Conservation (phyloP, 257 asterid species). For the Hygrophila difformis region DNA sequence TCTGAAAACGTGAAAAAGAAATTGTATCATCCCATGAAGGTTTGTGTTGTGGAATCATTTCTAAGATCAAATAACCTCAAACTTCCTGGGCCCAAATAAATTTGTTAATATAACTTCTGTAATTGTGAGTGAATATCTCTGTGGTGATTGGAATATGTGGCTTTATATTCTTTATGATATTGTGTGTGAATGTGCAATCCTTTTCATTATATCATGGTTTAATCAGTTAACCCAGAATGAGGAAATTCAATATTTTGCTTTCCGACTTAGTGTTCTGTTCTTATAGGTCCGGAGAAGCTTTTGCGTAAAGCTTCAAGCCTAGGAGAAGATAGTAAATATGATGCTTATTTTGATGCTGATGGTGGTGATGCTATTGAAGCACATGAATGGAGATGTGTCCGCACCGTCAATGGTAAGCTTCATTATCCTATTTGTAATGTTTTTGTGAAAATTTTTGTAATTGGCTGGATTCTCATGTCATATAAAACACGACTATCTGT, state of each 20-base stretch:
- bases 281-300: conserved; percentile 79
- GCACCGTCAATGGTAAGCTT: conserved; percentile 67
- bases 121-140: no score
- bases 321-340: conserved; percentile 30
- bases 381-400: conserved; percentile 93
- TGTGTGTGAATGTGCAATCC: no score
- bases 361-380: conserved; percentile 79
- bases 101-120: no score
- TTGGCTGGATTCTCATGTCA: no score
- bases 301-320: conserved; percentile 64
- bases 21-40: no score
- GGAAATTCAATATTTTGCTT: conserved; percentile 10
- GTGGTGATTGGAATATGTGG: no score
- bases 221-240: conserved; percentile 6
- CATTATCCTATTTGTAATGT: conserved; percentile 6
- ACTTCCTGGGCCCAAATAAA: no score
- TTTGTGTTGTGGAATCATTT: no score
- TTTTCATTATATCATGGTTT: background rate
- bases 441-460: background rate
- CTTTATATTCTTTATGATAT: background rate
- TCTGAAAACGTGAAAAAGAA: no score
- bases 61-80: no score
- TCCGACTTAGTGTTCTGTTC: conserved; percentile 12
- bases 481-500: no score
- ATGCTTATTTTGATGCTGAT: conserved; percentile 54